Evolutionary conservation across 805 yeast genomes (phyloP).

Genomic region (Spathaspora boniae): DNA sequence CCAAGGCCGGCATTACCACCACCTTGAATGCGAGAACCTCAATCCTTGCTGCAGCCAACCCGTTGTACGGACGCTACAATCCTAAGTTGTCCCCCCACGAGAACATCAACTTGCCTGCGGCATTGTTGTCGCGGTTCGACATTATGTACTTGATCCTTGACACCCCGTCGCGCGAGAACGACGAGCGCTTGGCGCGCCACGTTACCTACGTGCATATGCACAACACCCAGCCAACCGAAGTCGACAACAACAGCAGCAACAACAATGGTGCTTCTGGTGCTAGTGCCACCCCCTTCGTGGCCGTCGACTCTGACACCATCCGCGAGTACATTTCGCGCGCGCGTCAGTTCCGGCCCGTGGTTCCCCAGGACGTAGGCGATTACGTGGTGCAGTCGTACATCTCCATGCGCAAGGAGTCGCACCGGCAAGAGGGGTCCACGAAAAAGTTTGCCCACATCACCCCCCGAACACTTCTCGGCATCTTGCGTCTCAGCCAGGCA

Average conservation of each 20-base stretch:
- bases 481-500: conserved; percentile 91
- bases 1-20: conserved; percentile 97
- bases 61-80: conserved; percentile 91
- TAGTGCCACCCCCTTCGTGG: no score
- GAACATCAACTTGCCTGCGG: conserved; percentile 95
- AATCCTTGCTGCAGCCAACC: conserved; percentile 97
- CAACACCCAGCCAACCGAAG: conserved; percentile 78
- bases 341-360: conserved; percentile 77
- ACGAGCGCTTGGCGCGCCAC: conserved; percentile 85
- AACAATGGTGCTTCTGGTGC: no score
- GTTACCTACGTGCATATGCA: conserved; percentile 96
- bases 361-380: conserved; percentile 79
- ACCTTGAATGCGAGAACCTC: conserved; percentile 94
- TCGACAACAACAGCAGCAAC: no score
- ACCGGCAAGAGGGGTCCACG: conserved; percentile 69
- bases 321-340: conserved; percentile 89
- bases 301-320: conserved; percentile 73
- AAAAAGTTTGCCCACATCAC: conserved; percentile 88
- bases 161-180: conserved; percentile 73
- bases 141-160: conserved; percentile 83
- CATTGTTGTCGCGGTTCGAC: conserved; percentile 91
- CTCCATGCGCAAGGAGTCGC: conserved; percentile 88
- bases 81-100: conserved; percentile 87
- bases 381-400: conserved; percentile 84
- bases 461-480: conserved; percentile 90